A percentile compares a stretch with the other conserved stretches of the same genome.
Evolutionary conservation across 352 stramenopile genomes (phyloP).

Genomic region (Blastocystis sp.): DNA sequence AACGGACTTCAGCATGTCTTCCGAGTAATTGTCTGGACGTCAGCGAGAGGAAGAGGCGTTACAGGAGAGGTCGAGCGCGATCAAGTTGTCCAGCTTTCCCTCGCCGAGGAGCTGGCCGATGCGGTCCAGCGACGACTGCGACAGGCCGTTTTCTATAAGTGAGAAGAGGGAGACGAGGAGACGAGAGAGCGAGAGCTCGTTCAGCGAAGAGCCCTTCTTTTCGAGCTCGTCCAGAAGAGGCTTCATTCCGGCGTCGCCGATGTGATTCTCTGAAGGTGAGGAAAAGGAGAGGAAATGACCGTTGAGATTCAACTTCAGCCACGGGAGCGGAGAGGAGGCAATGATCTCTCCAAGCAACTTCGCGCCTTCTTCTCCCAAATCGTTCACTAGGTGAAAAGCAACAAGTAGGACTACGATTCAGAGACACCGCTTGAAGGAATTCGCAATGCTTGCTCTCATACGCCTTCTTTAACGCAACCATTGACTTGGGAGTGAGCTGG

Average conservation of each 20-base stretch:
- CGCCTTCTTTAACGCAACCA: background rate
- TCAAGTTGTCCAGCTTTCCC: background rate
- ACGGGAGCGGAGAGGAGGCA: background rate
- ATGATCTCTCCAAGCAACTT: background rate
- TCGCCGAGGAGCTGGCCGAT: background rate
- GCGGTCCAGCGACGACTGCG: background rate
- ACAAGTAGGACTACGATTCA: background rate
- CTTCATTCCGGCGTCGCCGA: background rate
- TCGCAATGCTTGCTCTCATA: background rate
- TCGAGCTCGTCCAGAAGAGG: background rate
- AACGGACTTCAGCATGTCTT: background rate
- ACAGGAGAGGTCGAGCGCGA: constrained; percentile 18
- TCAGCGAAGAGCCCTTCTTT: background rate
- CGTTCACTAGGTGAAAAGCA: background rate
- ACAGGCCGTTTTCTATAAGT: background rate
- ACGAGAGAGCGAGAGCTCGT: constrained; percentile 17
- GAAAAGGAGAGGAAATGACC: background rate
- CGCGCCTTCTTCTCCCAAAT: background rate
- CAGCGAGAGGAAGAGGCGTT: background rate
- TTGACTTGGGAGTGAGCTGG: background rate
- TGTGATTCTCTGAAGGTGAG: constrained; percentile 7
- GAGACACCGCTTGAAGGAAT: constrained; percentile 6
- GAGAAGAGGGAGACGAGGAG: background rate
- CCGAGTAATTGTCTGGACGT: constrained; percentile 1
- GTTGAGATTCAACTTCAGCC: constrained; percentile 13